These are phyloP conservation scores for Mikania micrantha DNA, from an alignment of 129 eudicot species.

Conservation along the genomic window DNA sequence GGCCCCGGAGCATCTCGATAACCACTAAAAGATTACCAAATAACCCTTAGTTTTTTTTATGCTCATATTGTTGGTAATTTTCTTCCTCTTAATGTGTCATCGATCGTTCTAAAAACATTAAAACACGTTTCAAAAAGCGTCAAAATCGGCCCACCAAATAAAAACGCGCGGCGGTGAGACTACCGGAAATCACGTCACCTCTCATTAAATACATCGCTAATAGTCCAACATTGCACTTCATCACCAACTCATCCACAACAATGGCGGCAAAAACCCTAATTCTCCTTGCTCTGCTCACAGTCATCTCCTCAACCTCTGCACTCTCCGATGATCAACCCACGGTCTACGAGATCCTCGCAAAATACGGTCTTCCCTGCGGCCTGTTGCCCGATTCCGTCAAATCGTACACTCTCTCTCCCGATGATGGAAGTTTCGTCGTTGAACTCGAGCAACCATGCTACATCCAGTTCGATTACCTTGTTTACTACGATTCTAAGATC, in stretches of 20 bases:
- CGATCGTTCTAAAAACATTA: no score
- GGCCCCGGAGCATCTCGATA: no score
- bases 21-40: no score
- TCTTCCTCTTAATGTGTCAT: no score
- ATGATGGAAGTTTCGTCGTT: slow-evolving; percentile 64
- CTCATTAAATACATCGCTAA: slow-evolving; percentile 1
- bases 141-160: neutral
- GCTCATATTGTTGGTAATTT: no score
- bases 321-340: slow-evolving; percentile 32
- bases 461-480: slow-evolving; percentile 70
- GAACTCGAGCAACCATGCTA: slow-evolving; percentile 55
- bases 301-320: slow-evolving; percentile 13
- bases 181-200: neutral
- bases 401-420: slow-evolving; percentile 48
- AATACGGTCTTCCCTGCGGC: slow-evolving; percentile 78
- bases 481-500: slow-evolving; percentile 65
- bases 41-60: no score
- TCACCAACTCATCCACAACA: slow-evolving; percentile 1
- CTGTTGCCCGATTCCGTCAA: slow-evolving; percentile 71
- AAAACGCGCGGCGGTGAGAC: neutral
- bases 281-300: slow-evolving; percentile 15
- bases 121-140: neutral
- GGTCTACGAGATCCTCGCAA: slow-evolving; percentile 62
- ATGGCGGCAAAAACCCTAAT: slow-evolving; percentile 40
- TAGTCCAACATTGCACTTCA: neutral